phyloP scores from a whole-genome alignment of 75 land plant genomes.

The Selaginella moellendorffii region DNA sequence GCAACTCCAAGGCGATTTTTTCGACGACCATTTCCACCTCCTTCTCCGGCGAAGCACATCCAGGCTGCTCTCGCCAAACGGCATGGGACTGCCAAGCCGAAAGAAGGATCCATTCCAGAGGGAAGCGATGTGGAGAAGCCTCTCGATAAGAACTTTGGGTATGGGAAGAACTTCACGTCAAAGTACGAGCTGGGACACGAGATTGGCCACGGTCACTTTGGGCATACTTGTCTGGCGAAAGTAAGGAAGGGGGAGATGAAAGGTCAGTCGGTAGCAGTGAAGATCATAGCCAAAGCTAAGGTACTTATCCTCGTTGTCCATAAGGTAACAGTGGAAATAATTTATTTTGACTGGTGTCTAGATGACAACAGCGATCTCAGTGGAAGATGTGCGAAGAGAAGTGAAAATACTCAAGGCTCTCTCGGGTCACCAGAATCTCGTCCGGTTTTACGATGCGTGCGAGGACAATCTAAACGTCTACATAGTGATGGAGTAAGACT shows the following conservation, averaged over 20 bases:
- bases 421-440: slow-evolving; percentile 39
- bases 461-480: slow-evolving; percentile 9
- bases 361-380: slow-evolving; percentile 89
- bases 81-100: slow-evolving; percentile 65
- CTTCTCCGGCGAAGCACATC: slow-evolving; percentile 79
- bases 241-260: slow-evolving; percentile 63
- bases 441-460: slow-evolving; percentile 8
- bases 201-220: slow-evolving; percentile 84
- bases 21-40: slow-evolving; percentile 56
- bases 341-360: slow-evolving; percentile 7
- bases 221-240: slow-evolving; percentile 67
- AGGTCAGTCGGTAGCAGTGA: slow-evolving; percentile 76
- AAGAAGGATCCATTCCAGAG: slow-evolving; percentile 58
- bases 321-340: too few species aligned
- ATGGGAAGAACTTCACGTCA: slow-evolving; percentile 42
- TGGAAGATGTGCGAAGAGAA: slow-evolving; percentile 20
- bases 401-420: slow-evolving; percentile 74
- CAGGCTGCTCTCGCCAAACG: slow-evolving; percentile 43
- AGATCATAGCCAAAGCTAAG: slow-evolving; percentile 78
- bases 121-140: slow-evolving; percentile 30
- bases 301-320: too few species aligned
- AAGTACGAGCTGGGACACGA: slow-evolving; percentile 89
- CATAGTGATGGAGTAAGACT: slow-evolving; percentile 6
- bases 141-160: slow-evolving; percentile 70
- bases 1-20: slow-evolving; percentile 52